Base-by-base conservation (phyloP, 1,284 basidiomycete genomes). In the Coniferiporia sulphurascens region DNA sequence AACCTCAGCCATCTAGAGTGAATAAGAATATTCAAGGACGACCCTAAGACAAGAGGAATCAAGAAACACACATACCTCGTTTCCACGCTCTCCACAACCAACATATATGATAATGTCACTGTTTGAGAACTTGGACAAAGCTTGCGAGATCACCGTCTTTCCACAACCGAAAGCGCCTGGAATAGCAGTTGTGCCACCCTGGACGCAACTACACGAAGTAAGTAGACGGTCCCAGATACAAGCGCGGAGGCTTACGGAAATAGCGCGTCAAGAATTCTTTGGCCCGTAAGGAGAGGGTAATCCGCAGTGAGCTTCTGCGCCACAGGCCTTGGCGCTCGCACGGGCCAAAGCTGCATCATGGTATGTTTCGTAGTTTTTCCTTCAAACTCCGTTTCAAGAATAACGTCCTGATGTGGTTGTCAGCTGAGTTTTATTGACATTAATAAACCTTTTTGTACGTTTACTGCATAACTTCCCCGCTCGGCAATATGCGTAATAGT, bases 41-140 rank as follows among this genome's bases (percentile, higher is more conserved):
- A 46, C 17, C 52, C 44, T 17, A 51, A 43, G 4, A 15, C 5
- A 44, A 9, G 4, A 43, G 9, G 3, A 44, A 9, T 8, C 36
- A 45, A 21, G 34, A 7, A 45, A 50, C 38, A 52, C 56, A 68
- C 79, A 58, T 64, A 86, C 86, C 82, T 92, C 91, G 67, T 94
- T 94, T 71, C 92, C 92, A 68, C 93, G 89, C 71, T 95, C 93
- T 65, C 93, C 95, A 71, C 94, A 99, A 46, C 97, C 97, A 68
- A 99, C 97, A 72, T 99, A 99, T 66, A 98, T 89, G 72, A 99
- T 99, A 68, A 98, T 98, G 73, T 99, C 96, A 67, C 95, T 98
- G 80, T 99, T 99, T 38, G 97, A 99, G 77, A 88, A 99, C 74
- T 99, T 99, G 66, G 97, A 98, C 63, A 99, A 79, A 12, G 96